These are phyloP conservation scores for Geotrichum candidum DNA, from an alignment of 1,139 yeast species.

Conservation along the genomic window DNA sequence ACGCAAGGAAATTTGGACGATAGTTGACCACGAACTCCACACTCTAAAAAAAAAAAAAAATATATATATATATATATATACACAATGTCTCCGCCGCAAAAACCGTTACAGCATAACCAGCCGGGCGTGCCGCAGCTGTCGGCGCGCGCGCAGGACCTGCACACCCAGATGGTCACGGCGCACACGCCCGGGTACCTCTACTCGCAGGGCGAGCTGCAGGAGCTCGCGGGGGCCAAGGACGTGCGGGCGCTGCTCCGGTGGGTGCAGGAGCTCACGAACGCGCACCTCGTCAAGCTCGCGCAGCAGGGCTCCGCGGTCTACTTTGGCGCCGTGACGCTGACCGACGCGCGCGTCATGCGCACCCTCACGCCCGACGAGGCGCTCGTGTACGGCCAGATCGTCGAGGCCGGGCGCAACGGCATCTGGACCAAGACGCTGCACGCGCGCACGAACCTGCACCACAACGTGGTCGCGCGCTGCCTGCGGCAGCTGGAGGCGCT, in stretches of 20 bases:
- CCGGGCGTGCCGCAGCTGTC: not conserved
- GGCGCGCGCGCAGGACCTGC: not conserved
- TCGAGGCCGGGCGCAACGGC: constrained; percentile 91
- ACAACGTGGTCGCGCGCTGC: constrained; percentile 82
- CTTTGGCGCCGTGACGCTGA: constrained; percentile 8
- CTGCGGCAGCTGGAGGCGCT: constrained; percentile 77
- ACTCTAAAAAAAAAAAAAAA: too few species aligned
- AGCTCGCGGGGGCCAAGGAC: not conserved
- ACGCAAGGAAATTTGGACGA: too few species aligned
- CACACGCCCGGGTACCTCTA: not conserved
- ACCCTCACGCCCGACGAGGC: constrained; percentile 85
- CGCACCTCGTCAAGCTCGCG: constrained; percentile 2
- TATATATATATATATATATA: too few species aligned
- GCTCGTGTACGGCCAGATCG: constrained; percentile 84
- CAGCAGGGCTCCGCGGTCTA: not conserved
- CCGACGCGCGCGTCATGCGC: constrained; percentile 37
- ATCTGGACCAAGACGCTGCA: constrained; percentile 90
- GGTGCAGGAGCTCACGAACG: constrained; percentile 6
- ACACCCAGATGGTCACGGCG: not conserved
- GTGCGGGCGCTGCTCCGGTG: not conserved
- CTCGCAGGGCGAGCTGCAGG: constrained; percentile 6
- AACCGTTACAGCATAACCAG: not conserved
- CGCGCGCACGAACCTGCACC: constrained; percentile 87
- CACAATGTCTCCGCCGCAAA: not conserved
- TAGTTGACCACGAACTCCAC: too few species aligned